Percentiles rank a stretch among this genome's conserved stretches.
These are phyloP conservation scores for Hura crepitans DNA, from an alignment of 441 rosid genomes.

Conservation along the genomic window DNA sequence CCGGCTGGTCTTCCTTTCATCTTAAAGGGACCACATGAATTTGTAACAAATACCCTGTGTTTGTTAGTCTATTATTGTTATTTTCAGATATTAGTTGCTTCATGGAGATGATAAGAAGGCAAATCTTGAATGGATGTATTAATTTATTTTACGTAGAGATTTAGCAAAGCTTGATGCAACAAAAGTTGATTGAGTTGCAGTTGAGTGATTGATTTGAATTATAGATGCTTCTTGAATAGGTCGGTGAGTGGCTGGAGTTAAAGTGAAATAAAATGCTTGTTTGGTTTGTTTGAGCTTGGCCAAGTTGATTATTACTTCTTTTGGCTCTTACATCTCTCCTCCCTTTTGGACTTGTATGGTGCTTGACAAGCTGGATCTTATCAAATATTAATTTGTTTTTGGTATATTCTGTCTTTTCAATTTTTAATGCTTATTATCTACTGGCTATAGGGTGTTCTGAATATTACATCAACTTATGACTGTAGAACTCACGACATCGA, in stretches of 20 bases:
- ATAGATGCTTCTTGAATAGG: neutral
- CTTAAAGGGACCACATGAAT: no score
- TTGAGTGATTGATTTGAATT: neutral
- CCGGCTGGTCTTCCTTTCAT: no score
- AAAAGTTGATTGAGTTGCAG: neutral
- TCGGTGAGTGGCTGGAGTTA: neutral
- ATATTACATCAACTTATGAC: conserved; percentile 74
- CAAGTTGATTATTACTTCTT: neutral
- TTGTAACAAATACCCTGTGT: no score
- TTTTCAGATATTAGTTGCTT: neutral
- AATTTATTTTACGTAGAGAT: neutral
- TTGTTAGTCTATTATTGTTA: neutral
- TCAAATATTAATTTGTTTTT: conserved; percentile 2
- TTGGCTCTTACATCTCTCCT: neutral
- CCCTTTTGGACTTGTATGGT: neutral
- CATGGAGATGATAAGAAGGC: neutral
- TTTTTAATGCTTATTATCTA: conserved; percentile 16
- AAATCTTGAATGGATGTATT: neutral
- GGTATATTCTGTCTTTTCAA: neutral
- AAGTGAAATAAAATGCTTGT: neutral
- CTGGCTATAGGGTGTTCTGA: conserved; percentile 57
- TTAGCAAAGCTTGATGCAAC: neutral
- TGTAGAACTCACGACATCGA: conserved; percentile 64
- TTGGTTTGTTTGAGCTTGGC: neutral
- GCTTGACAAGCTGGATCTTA: neutral